phyloP scores from a whole-genome alignment of 495 filamentous ascomycete genomes.

The Penicillium desertorum region DNA sequence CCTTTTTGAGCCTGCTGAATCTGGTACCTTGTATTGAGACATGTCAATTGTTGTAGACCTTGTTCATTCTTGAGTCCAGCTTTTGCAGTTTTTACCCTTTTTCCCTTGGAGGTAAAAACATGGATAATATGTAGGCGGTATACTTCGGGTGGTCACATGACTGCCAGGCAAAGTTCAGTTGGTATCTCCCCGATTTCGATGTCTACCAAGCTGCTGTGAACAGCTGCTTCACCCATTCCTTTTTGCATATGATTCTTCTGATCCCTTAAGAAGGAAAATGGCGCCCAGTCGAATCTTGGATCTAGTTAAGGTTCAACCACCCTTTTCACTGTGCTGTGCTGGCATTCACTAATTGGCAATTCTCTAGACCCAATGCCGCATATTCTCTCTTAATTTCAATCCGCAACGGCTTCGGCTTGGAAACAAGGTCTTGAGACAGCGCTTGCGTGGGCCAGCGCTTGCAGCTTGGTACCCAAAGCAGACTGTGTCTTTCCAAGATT shows the following conservation, averaged over 20 bases:
- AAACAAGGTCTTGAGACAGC: slow-evolving; percentile 83
- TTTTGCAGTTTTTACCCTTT: not conserved
- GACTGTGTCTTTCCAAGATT: slow-evolving; percentile 64
- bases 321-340: not conserved
- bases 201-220: not conserved
- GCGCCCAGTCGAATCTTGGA: slow-evolving; percentile 71
- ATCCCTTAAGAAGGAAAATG: slow-evolving; percentile 48
- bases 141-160: slow-evolving; percentile 2
- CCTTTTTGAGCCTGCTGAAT: not conserved
- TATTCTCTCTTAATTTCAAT: slow-evolving; percentile 91
- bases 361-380: slow-evolving; percentile 75
- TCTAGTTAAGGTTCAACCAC: slow-evolving; percentile 66
- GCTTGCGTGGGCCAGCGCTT: slow-evolving; percentile 73
- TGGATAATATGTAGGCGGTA: slow-evolving; percentile 1
- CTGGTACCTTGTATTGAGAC: not conserved
- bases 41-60: not conserved
- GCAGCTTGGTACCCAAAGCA: slow-evolving; percentile 83
- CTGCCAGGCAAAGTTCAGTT: not conserved
- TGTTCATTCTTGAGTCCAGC: not conserved
- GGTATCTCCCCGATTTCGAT: not conserved
- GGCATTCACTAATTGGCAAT: slow-evolving; percentile 2
- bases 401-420: slow-evolving; percentile 75
- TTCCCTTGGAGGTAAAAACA: not conserved
- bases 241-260: slow-evolving; percentile 1
- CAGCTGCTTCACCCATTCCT: slow-evolving; percentile 3